Evolutionary conservation across 768 basidiomycete species (phyloP).

Genomic region (Phaeotremella fagi): DNA sequence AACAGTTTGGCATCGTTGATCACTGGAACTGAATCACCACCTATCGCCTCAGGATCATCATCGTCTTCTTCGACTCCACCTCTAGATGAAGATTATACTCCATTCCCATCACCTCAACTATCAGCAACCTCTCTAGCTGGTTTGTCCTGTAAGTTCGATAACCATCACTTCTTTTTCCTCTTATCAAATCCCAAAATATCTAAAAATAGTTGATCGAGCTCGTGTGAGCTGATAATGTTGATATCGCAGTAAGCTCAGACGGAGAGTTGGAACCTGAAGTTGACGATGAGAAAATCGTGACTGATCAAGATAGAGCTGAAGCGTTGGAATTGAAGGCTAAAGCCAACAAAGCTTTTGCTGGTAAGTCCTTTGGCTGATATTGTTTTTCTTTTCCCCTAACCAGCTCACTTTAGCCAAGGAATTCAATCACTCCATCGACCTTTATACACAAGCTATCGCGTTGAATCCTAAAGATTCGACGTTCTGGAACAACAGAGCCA

Average conservation of each 20-base stretch:
- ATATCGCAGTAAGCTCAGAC: conserved; percentile 29
- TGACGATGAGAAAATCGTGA: conserved; percentile 50
- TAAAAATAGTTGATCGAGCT: neutral
- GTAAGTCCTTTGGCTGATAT: conserved; percentile 15
- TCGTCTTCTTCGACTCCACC: conserved; percentile 1
- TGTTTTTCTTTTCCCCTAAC: conserved; percentile 20
- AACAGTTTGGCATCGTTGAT: conserved; percentile 17
- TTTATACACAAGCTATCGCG: conserved; percentile 81
- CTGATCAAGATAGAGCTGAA: conserved; percentile 65
- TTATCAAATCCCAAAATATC: neutral
- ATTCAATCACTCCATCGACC: conserved; percentile 66
- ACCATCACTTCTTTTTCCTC: neutral
- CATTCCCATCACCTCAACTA: conserved; percentile 28
- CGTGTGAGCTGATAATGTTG: conserved; percentile 1
- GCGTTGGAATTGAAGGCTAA: conserved; percentile 71
- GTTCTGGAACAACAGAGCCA: conserved; percentile 90
- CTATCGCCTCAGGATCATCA: conserved; percentile 8
- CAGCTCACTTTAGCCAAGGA: conserved; percentile 55
- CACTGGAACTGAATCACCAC: conserved; percentile 30
- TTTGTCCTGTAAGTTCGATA: conserved; percentile 20
- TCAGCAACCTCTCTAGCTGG: conserved; percentile 20
- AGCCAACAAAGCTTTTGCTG: conserved; percentile 78
- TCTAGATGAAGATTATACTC: conserved; percentile 27
- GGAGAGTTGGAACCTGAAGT: conserved; percentile 40
- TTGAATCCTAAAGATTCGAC: conserved; percentile 83